Percentiles rank a stretch among this genome's conserved stretches.
These are phyloP conservation scores for Colletotrichum sp. DNA, from an alignment of 2,329 filamentous ascomycete species.

Conservation along the genomic window DNA sequence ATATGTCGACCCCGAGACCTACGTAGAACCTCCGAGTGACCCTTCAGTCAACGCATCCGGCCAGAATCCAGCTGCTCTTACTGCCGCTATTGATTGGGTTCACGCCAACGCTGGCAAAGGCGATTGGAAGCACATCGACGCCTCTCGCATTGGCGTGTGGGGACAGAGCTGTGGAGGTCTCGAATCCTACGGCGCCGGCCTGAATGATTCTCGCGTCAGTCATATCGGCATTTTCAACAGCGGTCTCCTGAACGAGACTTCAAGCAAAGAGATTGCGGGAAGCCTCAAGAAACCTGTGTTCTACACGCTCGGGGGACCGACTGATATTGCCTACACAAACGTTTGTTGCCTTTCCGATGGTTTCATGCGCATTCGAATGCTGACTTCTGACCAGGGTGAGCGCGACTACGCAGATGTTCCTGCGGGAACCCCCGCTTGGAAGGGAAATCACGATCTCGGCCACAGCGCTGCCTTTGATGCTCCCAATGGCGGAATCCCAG, in stretches of 20 bases:
- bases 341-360: background rate
- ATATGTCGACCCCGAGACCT: background rate
- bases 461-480: constrained; percentile 4
- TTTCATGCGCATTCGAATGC: fast-evolving
- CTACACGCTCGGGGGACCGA: background rate
- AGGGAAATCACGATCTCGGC: background rate
- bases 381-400: background rate
- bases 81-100: constrained; percentile 9
- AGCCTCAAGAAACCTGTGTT: constrained; percentile 2
- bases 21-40: background rate
- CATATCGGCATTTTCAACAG: constrained; percentile 13
- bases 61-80: background rate
- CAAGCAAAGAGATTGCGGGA: background rate
- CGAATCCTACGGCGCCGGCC: background rate
- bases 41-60: background rate
- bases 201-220: background rate
- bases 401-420: background rate
- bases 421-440: background rate
- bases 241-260: background rate
- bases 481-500: background rate
- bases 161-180: constrained; percentile 12
- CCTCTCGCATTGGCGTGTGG: constrained; percentile 8
- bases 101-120: background rate
- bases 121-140: constrained; percentile 3
- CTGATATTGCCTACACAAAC: background rate